A percentile compares a stretch with the other conserved stretches of the same genome.
Evolutionary conservation across 1,139 yeast species (phyloP).

Genomic region (Citeromyces hawaiiensis): DNA sequence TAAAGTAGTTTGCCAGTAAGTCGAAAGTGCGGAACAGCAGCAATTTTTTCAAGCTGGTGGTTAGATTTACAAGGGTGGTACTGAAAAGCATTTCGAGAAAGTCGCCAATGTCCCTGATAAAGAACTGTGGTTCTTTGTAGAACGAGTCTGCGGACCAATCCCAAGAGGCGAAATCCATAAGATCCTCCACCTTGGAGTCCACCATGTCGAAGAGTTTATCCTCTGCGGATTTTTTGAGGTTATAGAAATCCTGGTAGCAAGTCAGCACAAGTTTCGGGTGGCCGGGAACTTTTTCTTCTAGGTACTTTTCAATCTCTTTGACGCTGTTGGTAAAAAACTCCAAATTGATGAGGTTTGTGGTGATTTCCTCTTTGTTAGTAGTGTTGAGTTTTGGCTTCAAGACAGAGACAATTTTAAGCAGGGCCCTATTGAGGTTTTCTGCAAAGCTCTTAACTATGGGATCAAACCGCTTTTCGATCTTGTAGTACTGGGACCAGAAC

Average conservation of each 20-base stretch:
- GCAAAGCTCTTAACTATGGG: background rate
- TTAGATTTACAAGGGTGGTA: slow-evolving; percentile 76
- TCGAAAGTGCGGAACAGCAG: slow-evolving; percentile 82
- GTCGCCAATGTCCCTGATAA: slow-evolving; percentile 76
- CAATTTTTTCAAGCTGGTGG: slow-evolving; percentile 63
- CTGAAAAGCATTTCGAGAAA: slow-evolving; percentile 78
- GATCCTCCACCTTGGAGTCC: slow-evolving; percentile 65
- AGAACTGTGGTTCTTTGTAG: slow-evolving; percentile 55
- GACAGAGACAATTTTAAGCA: slow-evolving; percentile 48
- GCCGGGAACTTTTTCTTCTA: slow-evolving; percentile 8
- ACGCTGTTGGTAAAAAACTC: slow-evolving; percentile 66
- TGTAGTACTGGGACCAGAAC: slow-evolving; percentile 58
- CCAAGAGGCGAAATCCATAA: slow-evolving; percentile 76
- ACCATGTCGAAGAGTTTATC: slow-evolving; percentile 68
- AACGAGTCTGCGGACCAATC: slow-evolving; percentile 54
- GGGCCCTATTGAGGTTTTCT: slow-evolving; percentile 31
- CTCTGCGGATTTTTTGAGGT: slow-evolving; percentile 66
- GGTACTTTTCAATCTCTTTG: slow-evolving; percentile 34
- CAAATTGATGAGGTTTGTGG: slow-evolving; percentile 78
- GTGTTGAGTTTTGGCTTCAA: slow-evolving; percentile 57
- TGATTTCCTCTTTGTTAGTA: slow-evolving; percentile 76
- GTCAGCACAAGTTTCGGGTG: slow-evolving; percentile 19
- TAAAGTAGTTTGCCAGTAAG: slow-evolving; percentile 61
- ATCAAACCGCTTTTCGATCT: slow-evolving; percentile 10
- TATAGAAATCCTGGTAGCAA: slow-evolving; percentile 41